Evolutionary conservation across 2,329 filamentous ascomycete species (phyloP).

Genomic region (Leptographium wingfieldii): DNA sequence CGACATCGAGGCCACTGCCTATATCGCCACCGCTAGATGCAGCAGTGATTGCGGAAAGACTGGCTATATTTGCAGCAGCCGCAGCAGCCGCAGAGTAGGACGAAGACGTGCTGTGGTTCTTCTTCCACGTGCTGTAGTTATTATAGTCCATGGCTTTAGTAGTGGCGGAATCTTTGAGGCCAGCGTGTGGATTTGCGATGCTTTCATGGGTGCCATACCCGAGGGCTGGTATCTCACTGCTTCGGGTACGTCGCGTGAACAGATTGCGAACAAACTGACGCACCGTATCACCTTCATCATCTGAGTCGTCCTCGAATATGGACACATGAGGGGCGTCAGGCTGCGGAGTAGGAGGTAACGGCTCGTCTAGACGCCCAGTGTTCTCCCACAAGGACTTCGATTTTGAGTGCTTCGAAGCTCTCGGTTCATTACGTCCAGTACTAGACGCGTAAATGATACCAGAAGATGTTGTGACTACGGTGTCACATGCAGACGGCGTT

Average conservation of each 20-base stretch:
- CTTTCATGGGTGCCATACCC: not conserved
- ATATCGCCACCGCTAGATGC: not conserved
- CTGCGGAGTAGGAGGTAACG: not conserved
- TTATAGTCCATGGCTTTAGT: not conserved
- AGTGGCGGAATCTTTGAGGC: not conserved
- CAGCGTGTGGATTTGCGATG: not conserved
- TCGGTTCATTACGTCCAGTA: not conserved
- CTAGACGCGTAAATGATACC: not conserved
- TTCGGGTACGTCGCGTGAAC: constrained; percentile 9
- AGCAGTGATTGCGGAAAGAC: not conserved
- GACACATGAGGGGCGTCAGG: constrained; percentile 2
- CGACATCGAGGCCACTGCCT: not conserved
- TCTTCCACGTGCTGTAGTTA: constrained; percentile 6
- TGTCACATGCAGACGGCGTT: not conserved
- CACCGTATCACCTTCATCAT: constrained; percentile 11
- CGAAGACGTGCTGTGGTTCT: constrained; percentile 8
- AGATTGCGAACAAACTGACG: constrained; percentile 11
- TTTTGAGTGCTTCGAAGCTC: not conserved
- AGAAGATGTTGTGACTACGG: not conserved
- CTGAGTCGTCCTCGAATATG: constrained; percentile 12
- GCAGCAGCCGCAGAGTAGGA: constrained; percentile 6
- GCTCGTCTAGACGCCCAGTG: not conserved
- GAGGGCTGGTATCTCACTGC: not conserved
- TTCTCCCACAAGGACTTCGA: constrained; percentile 3
- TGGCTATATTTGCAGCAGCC: not conserved